These are phyloP conservation scores for Penicillium sp. DNA, from an alignment of 2,329 filamentous ascomycete species.

Conservation along the genomic window DNA sequence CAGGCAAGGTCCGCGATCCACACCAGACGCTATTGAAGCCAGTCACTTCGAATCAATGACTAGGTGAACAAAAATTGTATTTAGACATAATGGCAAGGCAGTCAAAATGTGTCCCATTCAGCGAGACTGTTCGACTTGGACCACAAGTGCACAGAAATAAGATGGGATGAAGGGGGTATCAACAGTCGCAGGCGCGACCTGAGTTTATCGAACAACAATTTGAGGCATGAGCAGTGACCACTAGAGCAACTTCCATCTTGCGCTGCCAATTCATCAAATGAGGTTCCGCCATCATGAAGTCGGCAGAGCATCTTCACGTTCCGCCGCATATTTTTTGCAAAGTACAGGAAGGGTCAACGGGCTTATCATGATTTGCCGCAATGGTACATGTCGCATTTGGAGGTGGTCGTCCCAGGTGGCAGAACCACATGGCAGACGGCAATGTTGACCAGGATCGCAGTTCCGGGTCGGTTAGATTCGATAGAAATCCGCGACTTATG, in stretches of 20 bases:
- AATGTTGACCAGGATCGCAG: neutral
- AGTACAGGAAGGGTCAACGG: no score
- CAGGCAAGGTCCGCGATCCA: no score
- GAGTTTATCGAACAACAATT: constrained; percentile 7
- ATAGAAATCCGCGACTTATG: constrained; percentile 43
- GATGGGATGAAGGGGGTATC: constrained; percentile 23
- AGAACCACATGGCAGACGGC: neutral
- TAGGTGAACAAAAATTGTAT: constrained; percentile 5
- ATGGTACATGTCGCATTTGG: no score
- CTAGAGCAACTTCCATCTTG: neutral
- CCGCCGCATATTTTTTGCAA: no score
- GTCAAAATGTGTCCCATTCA: neutral
- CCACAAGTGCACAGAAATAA: constrained; percentile 6
- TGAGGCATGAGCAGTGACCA: constrained; percentile 8
- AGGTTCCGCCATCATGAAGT: constrained; percentile 1
- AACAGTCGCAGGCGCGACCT: constrained; percentile 22
- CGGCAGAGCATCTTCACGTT: neutral
- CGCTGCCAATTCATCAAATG: constrained; percentile 3
- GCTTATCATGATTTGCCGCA: no score
- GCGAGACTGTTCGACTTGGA: neutral
- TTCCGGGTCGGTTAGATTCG: neutral
- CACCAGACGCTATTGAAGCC: no score
- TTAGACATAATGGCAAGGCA: constrained; percentile 8
- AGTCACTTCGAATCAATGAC: no score
- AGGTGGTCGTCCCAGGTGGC: no score